Conservation (phyloP, 2,329 filamentous ascomycete species). For the Aspergillus chevalieri region DNA sequence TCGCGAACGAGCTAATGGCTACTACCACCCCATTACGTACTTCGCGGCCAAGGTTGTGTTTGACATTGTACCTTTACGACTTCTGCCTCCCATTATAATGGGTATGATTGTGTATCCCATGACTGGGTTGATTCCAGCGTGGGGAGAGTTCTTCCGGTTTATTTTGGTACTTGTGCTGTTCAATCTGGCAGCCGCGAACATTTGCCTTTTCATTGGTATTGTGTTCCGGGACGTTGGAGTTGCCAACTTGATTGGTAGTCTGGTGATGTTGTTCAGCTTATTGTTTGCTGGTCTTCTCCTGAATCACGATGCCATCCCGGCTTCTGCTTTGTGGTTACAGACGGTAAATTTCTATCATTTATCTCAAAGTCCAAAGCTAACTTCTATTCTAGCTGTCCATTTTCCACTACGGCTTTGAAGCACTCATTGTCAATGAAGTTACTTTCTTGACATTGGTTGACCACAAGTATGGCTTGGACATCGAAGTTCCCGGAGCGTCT, state of each 20-base stretch:
- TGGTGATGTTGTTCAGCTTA: slow-evolving; percentile 96
- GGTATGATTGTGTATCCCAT: slow-evolving; percentile 96
- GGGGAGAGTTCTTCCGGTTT: slow-evolving; percentile 81
- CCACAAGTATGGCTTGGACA: slow-evolving; percentile 92
- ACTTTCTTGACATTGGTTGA: slow-evolving; percentile 83
- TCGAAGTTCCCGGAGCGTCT: slow-evolving; percentile 87
- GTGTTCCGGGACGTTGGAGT: slow-evolving; percentile 87
- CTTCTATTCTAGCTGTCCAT: slow-evolving; percentile 63
- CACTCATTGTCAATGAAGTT: slow-evolving; percentile 94
- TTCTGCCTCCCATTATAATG: slow-evolving; percentile 91
- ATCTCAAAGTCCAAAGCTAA: slow-evolving; percentile 19
- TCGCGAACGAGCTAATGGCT: slow-evolving; percentile 90
- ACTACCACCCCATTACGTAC: slow-evolving; percentile 90
- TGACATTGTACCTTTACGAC: slow-evolving; percentile 87
- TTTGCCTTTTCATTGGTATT: slow-evolving; percentile 94
- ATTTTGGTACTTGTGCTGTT: slow-evolving; percentile 88
- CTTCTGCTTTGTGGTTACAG: slow-evolving; percentile 82
- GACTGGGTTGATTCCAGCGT: slow-evolving; percentile 82
- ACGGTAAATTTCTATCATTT: slow-evolving; percentile 46
- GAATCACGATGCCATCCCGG: slow-evolving; percentile 89
- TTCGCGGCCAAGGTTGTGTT: slow-evolving; percentile 97
- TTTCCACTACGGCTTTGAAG: slow-evolving; percentile 97
- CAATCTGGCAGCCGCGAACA: slow-evolving; percentile 86
- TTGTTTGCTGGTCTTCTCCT: slow-evolving; percentile 90
- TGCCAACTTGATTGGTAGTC: slow-evolving; percentile 84